Percentiles rank a stretch among this genome's conserved stretches.
Conservation (phyloP, 768 basidiomycete species). For the Suillus sp. region DNA sequence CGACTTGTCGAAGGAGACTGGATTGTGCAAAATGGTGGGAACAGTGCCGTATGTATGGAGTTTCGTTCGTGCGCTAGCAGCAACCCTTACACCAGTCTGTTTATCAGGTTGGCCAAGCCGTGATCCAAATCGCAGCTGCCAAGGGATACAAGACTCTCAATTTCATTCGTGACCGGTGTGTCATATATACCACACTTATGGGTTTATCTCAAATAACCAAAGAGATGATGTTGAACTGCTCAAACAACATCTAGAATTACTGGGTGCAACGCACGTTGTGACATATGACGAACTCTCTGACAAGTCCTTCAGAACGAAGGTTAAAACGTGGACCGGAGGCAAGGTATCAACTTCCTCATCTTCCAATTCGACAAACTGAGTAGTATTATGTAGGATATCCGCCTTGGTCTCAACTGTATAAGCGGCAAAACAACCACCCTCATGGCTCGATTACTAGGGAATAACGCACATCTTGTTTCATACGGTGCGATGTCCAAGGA, state of each 20-base stretch:
- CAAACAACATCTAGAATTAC: constrained; percentile 48
- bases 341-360: constrained; percentile 43
- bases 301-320: constrained; percentile 49
- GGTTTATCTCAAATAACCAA: constrained; percentile 6
- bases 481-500: constrained; percentile 92
- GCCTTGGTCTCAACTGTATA: constrained; percentile 58
- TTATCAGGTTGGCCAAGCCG: constrained; percentile 74
- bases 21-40: constrained; percentile 86
- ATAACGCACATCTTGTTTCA: constrained; percentile 74
- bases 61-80: not conserved
- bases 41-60: constrained; percentile 72
- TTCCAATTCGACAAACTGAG: constrained; percentile 15
- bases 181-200: constrained; percentile 1
- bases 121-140: constrained; percentile 81
- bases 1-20: constrained; percentile 68
- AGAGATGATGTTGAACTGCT: constrained; percentile 58
- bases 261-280: constrained; percentile 77
- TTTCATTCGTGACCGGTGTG: constrained; percentile 72
- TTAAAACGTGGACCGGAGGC: constrained; percentile 66
- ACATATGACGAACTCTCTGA: constrained; percentile 76
- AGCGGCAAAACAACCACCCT: constrained; percentile 66
- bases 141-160: constrained; percentile 78
- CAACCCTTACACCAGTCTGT: constrained; percentile 10
- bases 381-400: constrained; percentile 36
- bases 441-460: constrained; percentile 70